Base-by-base conservation (phyloP, 176 grass and related monocot genomes). In the Oryza brachyantha region DNA sequence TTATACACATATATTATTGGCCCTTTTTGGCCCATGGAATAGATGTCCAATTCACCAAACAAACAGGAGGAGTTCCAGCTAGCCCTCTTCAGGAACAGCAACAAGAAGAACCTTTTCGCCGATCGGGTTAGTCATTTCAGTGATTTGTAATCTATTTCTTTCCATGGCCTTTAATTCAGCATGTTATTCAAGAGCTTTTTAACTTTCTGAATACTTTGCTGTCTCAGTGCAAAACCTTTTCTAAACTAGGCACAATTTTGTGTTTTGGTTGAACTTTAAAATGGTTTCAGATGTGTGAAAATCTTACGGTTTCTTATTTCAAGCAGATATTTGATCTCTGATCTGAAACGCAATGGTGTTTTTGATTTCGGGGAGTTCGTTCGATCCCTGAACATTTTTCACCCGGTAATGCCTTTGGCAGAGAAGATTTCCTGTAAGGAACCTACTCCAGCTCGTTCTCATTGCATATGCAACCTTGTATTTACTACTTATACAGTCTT, bases 311-410 rank as follows among this genome's bases (percentile, higher is more conserved):
- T 16, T 72, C 48, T 52, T n/a, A 24, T 21, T 57, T 36, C 52
- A 81, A 57, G n/a, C 86, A 97, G 94, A 88, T 97, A 87, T 97
- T 97, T 88, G 91, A 97, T n/a, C n/a, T n/a, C n/a, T n/a, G n/a
- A n/a, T 86, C 58, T 86, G 17, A 91, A 97, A 58, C 79, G 71
- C 45, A 91, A 93, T 29, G 91, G 94, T 0, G 86, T 93, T 52
- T 88, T 97, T 42, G 94, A 97, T 10, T 97, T 97, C 13, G 91
- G 82, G 19, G 94, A 91, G 58, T 97, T 97, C 39, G 84, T 97
- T 75, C 86, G 81, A 61, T 97, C 94, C 16, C 91, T 97, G 38
- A 83, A 48, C 66, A 71, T 97, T 68, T 97, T 97, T 45, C 94
- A 97, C 54, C 94, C 94, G 2, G 88, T 93, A 61, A 86, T 88